Evolutionary conservation across 768 basidiomycete genomes (phyloP).

Genomic region (Cystofilobasidium ferigula): DNA sequence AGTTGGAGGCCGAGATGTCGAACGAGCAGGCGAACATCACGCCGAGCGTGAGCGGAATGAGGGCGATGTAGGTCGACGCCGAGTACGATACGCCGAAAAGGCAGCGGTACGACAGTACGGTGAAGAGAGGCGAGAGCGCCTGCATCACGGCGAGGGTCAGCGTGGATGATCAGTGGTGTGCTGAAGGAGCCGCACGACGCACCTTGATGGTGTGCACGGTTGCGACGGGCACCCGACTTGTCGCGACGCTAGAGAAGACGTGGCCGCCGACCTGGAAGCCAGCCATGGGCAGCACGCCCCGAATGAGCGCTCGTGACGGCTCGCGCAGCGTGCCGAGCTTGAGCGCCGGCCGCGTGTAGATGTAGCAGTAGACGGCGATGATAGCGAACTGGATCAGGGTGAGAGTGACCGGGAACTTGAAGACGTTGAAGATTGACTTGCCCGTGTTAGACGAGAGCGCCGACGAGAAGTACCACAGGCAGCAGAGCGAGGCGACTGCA

Average conservation of each 20-base stretch:
- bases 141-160: conserved; percentile 36
- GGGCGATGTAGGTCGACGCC: conserved; percentile 74
- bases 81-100: conserved; percentile 92
- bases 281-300: conserved; percentile 84
- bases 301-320: conserved; percentile 63
- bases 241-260: conserved; percentile 95
- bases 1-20: conserved; percentile 77
- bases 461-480: conserved; percentile 84
- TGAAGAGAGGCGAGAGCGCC: conserved; percentile 95
- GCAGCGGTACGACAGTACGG: conserved; percentile 86
- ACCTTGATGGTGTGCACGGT: conserved; percentile 99
- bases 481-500: conserved; percentile 66
- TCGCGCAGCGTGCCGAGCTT: conserved; percentile 48
- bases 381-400: conserved; percentile 97
- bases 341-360: conserved; percentile 52
- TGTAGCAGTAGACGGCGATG: conserved; percentile 70
- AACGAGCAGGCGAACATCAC: conserved; percentile 97
- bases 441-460: conserved; percentile 94
- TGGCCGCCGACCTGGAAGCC: conserved; percentile 96
- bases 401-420: conserved; percentile 88
- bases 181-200: background rate
- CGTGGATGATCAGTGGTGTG: conserved; percentile 15
- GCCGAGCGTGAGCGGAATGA: conserved; percentile 86
- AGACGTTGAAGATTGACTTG: conserved; percentile 75
- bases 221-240: conserved; percentile 87